Evolutionary conservation across 176 grass and related monocot species (phyloP), one percentile per base, ranked within the genome.

Genomic region (Ensete ventricosum): DNA sequence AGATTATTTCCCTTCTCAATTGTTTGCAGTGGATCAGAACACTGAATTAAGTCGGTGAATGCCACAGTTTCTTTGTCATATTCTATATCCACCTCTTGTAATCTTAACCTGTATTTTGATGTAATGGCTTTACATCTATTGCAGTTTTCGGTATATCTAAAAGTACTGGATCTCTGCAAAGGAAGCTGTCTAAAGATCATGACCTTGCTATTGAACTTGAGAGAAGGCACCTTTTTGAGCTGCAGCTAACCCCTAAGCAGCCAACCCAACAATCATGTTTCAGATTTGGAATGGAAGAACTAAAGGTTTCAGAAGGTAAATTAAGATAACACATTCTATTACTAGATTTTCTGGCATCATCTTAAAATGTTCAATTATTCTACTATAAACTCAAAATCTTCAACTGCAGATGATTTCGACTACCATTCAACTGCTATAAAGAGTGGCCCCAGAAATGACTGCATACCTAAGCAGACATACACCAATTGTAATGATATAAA

Each of bases 151-250:
- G 50, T 9, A n/a, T 29, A 29, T 67, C 20, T 29, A 9, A 78
- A n/a, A 11, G 25, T 68, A 27, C 76, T 8, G 52, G 16, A 50
- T 53, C 53, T 52, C 9, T 55, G 6, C 50, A 78, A 63, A 78
- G 51, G 50, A 43, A 68, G 76, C 7, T 53, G 13, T 67, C 64
- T 53, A 63, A 78, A 54, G 63, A 65, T 24, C 48, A 29, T 66
- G 62, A 76, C 11, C 25, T 22, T 6, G 25, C 55, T 12, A 50
- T 48, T 62, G 73, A 76, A 76, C 73, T 76, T 50, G 55, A 76
- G 29, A 76, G 73, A 62, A 62, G 55, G 14, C 73, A 12, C 2
- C 4, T 76, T 12, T 76, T 60, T 76, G 73, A 76, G 27, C 55
- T 76, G 54, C 54, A 76, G 25, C 29, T 75, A 55, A 48, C 23